Conservation (phyloP, 768 basidiomycete genomes). For the Leccinum broughii region DNA sequence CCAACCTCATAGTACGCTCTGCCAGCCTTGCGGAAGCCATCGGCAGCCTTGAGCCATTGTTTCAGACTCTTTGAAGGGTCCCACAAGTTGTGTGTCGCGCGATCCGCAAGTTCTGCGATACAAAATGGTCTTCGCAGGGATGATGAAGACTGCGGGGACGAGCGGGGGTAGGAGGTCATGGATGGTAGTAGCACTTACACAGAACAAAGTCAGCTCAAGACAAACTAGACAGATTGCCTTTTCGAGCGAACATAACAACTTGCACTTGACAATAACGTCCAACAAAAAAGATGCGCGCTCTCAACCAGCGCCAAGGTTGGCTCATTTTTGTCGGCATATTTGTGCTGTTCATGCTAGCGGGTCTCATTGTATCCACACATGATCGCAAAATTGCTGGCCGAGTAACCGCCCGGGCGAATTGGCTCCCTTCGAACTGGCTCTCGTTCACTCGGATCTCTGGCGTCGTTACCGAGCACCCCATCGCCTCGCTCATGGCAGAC, state of each 20-base stretch:
- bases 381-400: constrained; percentile 5
- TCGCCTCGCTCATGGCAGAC: constrained; percentile 78
- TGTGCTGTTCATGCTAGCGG: constrained; percentile 50
- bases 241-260: constrained; percentile 10
- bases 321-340: constrained; percentile 44
- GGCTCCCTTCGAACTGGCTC: constrained; percentile 25
- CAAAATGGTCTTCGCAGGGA: constrained; percentile 49
- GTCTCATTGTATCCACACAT: constrained; percentile 44
- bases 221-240: constrained; percentile 18
- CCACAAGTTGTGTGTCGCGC: constrained; percentile 55
- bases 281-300: constrained; percentile 17
- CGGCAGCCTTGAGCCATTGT: constrained; percentile 63
- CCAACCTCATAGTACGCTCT: constrained; percentile 46
- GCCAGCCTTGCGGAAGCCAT: constrained; percentile 58
- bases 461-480: constrained; percentile 62
- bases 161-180: constrained; percentile 25
- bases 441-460: constrained; percentile 13
- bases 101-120: constrained; percentile 66
- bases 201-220: background rate
- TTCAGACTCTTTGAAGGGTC: constrained; percentile 63
- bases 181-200: constrained; percentile 6
- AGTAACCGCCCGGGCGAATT: constrained; percentile 5
- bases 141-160: constrained; percentile 17
- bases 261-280: background rate
- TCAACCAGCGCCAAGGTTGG: constrained; percentile 33